phyloP scores from a whole-genome alignment of 352 stramenopile genomes.

The Pythium rishiriense region DNA sequence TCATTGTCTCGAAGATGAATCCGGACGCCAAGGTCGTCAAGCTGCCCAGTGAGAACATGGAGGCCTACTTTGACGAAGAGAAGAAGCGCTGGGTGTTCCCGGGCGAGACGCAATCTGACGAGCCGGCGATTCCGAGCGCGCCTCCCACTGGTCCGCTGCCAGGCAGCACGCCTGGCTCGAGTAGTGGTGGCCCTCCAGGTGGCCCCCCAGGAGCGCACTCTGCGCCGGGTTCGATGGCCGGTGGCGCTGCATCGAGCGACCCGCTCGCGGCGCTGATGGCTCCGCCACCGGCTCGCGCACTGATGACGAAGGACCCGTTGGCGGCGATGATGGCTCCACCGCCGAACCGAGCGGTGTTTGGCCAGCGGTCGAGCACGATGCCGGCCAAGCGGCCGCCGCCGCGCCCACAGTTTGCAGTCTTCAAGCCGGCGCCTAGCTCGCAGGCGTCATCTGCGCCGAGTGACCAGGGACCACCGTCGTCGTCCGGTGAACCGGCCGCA shows the following conservation, averaged over 20 bases:
- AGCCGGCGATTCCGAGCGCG: conserved; percentile 60
- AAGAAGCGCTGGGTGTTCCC: conserved; percentile 89
- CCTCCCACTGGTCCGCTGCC: conserved; percentile 68
- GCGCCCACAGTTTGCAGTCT: conserved; percentile 85
- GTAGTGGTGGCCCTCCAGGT: conserved; percentile 33
- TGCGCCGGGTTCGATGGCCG: conserved; percentile 65
- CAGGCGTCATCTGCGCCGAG: conserved; percentile 22
- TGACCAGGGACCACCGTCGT: conserved; percentile 14
- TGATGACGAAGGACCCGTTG: conserved; percentile 87
- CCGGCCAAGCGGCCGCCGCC: conserved; percentile 48
- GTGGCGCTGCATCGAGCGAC: conserved; percentile 44
- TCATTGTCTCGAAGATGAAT: conserved; percentile 80
- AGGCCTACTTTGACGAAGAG: conserved; percentile 81
- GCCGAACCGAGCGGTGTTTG: conserved; percentile 43
- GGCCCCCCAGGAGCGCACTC: conserved; percentile 52
- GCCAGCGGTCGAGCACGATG: conserved; percentile 33
- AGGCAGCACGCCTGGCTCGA: conserved; percentile 46
- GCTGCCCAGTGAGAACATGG: conserved; percentile 72
- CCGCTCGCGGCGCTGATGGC: conserved; percentile 83
- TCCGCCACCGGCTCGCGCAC: conserved; percentile 55
- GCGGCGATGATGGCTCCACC: conserved; percentile 88
- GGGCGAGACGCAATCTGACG: conserved; percentile 65
- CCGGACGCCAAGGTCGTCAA: conserved; percentile 83
- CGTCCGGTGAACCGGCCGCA: conserved; percentile 14
- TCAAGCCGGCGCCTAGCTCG: conserved; percentile 62